Base-by-base conservation (phyloP, 495 filamentous ascomycete genomes). In the Aspergillus avenaceus region DNA sequence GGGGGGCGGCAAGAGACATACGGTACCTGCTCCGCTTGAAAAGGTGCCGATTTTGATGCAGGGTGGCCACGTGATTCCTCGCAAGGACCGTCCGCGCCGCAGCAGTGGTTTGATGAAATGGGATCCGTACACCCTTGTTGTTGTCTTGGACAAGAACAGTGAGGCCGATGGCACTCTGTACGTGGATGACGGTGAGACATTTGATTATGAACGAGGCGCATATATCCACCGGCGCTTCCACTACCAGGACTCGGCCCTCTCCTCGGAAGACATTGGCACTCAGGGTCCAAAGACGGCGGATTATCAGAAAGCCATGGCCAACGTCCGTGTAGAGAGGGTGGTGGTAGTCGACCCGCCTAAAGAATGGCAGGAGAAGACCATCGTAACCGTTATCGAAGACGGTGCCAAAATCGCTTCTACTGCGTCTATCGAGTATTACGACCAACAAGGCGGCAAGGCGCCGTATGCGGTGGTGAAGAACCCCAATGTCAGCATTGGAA, bases 131-230 rank as follows among this genome's bases (percentile, higher is more conserved):
- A 97, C 93, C 8, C 79, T 98, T 2, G 82, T 97, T 29, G 73
- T 97, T 4, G 80, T 83, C 1, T 70, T 96, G n/a, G 72, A 80
- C 55, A 81, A 84, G 59, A 75, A 82, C 26, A 84, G 83, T 37
- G 77, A 81, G 45, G 91, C 93, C 0, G 83, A 87, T 43, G 93
- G 93, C 23, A 81, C 82, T 4, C 70, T 98, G 23, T 98, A 97
- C 58, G 72, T 95, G 41, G 93, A 97, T 59, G 93, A 98, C 56
- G 95, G 93, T 22, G 91, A 96, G 71, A 88, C 86, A 0, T 97
- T 88, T 52, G 87, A 96, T 32, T 93, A 88, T 63, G 69, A 95
- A 64, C 72, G 80, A 42, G 93, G 92, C 11, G 88, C 84, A 24
- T 95, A 86, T 64, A 88, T 97, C 51, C 86, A 95, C 69, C 86